Conservation (phyloP, 78 protist genomes). For the Creolimax fragrantissima region DNA sequence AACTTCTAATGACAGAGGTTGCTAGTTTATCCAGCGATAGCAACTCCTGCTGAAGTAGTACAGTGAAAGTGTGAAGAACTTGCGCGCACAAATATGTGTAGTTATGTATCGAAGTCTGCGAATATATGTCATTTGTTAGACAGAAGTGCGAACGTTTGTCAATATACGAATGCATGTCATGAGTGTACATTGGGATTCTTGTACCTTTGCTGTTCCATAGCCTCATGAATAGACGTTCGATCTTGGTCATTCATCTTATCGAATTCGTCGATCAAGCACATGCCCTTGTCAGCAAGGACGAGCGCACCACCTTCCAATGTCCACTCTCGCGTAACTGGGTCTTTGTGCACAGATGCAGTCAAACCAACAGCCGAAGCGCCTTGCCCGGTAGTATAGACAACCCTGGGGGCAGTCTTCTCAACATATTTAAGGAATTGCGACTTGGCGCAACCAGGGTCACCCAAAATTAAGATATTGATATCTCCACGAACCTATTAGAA, state of each 20-base stretch:
- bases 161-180: too few species aligned
- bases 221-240: slow-evolving; percentile 98
- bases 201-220: slow-evolving; percentile 98
- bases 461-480: slow-evolving; percentile 96
- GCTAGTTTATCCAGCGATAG: too few species aligned
- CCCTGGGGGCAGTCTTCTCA: slow-evolving; percentile 91
- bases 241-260: slow-evolving; percentile 96
- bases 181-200: too few species aligned
- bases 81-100: too few species aligned
- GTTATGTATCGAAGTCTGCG: too few species aligned
- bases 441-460: slow-evolving; percentile 99
- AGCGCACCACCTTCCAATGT: slow-evolving; percentile 99
- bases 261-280: slow-evolving; percentile 98
- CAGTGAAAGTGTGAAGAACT: too few species aligned
- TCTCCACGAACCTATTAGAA: slow-evolving; percentile 95
- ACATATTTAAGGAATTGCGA: slow-evolving; percentile 92
- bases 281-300: slow-evolving; percentile 97
- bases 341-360: slow-evolving; percentile 95
- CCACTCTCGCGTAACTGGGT: slow-evolving; percentile 95
- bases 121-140: too few species aligned
- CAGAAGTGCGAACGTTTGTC: too few species aligned
- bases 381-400: slow-evolving; percentile 97
- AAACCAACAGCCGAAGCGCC: slow-evolving; percentile 98
- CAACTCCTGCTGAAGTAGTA: too few species aligned
- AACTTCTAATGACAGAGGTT: too few species aligned